phyloP scores from a whole-genome alignment of 2,329 filamentous ascomycete species.

The Cryphonectria carpinicola region DNA sequence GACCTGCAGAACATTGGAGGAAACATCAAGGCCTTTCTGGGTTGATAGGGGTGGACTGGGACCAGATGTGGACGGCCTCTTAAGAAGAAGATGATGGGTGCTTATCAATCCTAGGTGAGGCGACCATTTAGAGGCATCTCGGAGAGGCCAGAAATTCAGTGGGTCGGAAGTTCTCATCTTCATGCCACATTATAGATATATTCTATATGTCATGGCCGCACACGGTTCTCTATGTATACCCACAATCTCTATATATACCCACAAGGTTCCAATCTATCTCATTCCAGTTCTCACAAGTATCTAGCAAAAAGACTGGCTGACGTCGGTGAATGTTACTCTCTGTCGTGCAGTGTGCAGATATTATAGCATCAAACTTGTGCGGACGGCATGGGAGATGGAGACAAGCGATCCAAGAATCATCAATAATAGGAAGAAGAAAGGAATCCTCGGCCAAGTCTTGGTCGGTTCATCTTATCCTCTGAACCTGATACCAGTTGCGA shows the following conservation, averaged over 20 bases:
- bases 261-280: not conserved
- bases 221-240: not conserved
- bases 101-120: too few relatives aligned
- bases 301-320: not conserved
- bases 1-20: constrained; percentile 92
- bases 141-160: not conserved
- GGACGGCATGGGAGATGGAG: not conserved
- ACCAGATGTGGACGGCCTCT: too few relatives aligned
- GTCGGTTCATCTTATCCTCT: not conserved
- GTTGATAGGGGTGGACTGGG: constrained; percentile 42
- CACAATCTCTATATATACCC: not conserved
- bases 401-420: not conserved
- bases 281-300: not conserved
- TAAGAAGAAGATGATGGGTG: too few relatives aligned
- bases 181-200: not conserved
- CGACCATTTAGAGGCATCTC: not conserved
- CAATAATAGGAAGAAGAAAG: not conserved
- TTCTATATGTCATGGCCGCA: too few relatives aligned
- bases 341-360: not conserved
- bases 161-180: not conserved
- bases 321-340: not conserved
- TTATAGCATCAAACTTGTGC: not conserved
- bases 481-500: not conserved
- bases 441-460: not conserved
- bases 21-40: constrained; percentile 77